Base-by-base conservation (phyloP, 169 alveolate species). In the Plasmodium knowlesi region DNA sequence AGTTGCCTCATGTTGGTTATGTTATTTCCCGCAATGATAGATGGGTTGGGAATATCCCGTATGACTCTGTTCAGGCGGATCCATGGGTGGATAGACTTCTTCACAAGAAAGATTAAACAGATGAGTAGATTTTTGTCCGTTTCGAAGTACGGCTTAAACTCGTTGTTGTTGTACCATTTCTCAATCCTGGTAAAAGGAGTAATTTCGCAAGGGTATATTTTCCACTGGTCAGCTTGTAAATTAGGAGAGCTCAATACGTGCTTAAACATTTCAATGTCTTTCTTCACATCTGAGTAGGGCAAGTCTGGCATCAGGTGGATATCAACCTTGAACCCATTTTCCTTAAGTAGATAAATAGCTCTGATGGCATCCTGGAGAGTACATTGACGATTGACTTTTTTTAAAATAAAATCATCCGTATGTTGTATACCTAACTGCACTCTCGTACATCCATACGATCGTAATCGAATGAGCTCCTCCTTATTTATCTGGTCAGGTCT, bases 151-250 rank as follows among this genome's bases (percentile, higher is more conserved):
- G 99, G 99, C 8, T 92, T 92, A 89, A 95, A 98, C 37, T 73
- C 86, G 22, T 98, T 98, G 79, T 97, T 97, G 71, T 96, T 97
- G 90, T 97, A 93, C 98, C 98, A 96, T 83, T 97, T 96, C 94
- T 98, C 99, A 50, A 98, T 98, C 37, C 94, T 96, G 10, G 99
- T 95, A 82, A 98, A 98, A n/a, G 99, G 99, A 12, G 99, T 97
- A 83, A 98, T 98, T 93, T 98, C 99, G 92, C 99, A 98, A 12
- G 99, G 99, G 81, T 98, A 98, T 37, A 98, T 97, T 95, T 98
- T 98, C 99, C 99, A 98, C 90, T 98, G 99, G 92, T 98, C 99
- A 3, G 98, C 99, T 95, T 98, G 99, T 50, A 98, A 97, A 32
- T 95, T 96, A 53, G 98, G 97, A 53, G 97, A 95, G 57, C 96